Base-by-base conservation (phyloP, 2,329 filamentous ascomycete species). In the Trichophyton benhamiae region DNA sequence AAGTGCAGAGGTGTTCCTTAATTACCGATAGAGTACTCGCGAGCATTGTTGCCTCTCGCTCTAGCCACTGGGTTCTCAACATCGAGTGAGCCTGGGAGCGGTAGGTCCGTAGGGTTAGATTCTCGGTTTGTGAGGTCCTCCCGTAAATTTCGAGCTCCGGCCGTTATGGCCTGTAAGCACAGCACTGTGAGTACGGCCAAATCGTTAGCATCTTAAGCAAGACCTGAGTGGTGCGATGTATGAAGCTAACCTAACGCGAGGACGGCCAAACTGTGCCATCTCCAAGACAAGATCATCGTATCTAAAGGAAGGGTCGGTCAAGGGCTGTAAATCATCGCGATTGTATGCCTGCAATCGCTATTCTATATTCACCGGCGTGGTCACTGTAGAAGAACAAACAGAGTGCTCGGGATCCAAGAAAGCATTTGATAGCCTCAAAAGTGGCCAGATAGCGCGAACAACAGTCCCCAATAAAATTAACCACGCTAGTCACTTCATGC, bases 211-310 rank as follows among this genome's bases (percentile, higher is more conserved):
- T 22, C 5, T 9, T n/a, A 42, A 25, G 22, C 41, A n/a, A 7
- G 27, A 9, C n/a, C 3, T n/a, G 2, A 17, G 13, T 7, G 53
- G 30, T 17, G 30, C n/a, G 36, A 46, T 44, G 33, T 41, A 20
- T 33, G 30, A 9, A 44, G 36, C 63, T 57, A 58, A 66, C 64
- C 41, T n/a, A 66, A 55, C 49, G 62, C 64, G 57, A 62, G 36
- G 44, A 13, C 33, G 33, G 62, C 63, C 61, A 66, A 44, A 42
- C 63, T 11, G 61, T 61, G 61, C 62, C 63, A 66, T 60, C 62
- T 63, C 64, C 64, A 65, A 46, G 53, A 59, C 58, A 61, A 59
- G 49, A 62, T 63, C 63, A 65, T 66, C 55, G 60, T 62, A 48
- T 46, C 53, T 63, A 57, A 57, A 58, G 57, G 38, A 42, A 44